phyloP scores from a whole-genome alignment of 192 early-diverging fungal species.

The Helicostylum pulchrum region DNA sequence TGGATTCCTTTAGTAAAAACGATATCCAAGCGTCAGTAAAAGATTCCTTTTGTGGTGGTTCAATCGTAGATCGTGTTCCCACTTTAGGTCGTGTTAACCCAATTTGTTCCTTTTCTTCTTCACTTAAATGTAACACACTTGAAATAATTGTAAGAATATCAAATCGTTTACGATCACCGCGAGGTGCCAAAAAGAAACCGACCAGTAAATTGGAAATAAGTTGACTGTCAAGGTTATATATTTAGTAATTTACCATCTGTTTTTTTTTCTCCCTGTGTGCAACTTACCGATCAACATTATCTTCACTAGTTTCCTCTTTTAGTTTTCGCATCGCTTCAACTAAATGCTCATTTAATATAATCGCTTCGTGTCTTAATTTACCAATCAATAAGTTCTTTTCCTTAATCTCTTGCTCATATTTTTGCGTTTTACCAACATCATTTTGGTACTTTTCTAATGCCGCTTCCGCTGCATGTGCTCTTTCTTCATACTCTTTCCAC shows the following conservation, averaged over 20 bases:
- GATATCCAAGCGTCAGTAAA: conserved; percentile 83
- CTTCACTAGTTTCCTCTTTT: conserved; percentile 73
- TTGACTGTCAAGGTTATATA: conserved; percentile 39
- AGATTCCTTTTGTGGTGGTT: conserved; percentile 39
- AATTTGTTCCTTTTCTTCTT: conserved; percentile 84
- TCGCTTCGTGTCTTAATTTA: conserved; percentile 73
- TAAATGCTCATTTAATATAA: conserved; percentile 86
- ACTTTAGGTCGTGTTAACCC: conserved; percentile 61
- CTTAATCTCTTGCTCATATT: conserved; percentile 61
- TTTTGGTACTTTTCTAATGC: conserved; percentile 53
- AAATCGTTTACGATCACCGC: conserved; percentile 88
- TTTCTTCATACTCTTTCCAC: conserved; percentile 53
- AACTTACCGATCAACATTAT: conserved; percentile 70
- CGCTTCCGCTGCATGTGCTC: conserved; percentile 60
- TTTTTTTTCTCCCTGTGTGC: neutral
- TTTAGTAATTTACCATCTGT: neutral
- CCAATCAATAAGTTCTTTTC: conserved; percentile 74
- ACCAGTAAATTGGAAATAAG: conserved; percentile 90
- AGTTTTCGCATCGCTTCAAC: conserved; percentile 89
- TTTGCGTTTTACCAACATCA: conserved; percentile 48
- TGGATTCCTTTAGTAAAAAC: conserved; percentile 70
- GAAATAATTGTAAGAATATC: conserved; percentile 91
- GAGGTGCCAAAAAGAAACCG: conserved; percentile 76
- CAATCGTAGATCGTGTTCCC: conserved; percentile 31
- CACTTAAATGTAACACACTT: conserved; percentile 79